Percentiles rank a stretch among this genome's conserved stretches.
Evolutionary conservation across 108 stramenopile genomes (phyloP).

Genomic region (Parietichytrium sp.): DNA sequence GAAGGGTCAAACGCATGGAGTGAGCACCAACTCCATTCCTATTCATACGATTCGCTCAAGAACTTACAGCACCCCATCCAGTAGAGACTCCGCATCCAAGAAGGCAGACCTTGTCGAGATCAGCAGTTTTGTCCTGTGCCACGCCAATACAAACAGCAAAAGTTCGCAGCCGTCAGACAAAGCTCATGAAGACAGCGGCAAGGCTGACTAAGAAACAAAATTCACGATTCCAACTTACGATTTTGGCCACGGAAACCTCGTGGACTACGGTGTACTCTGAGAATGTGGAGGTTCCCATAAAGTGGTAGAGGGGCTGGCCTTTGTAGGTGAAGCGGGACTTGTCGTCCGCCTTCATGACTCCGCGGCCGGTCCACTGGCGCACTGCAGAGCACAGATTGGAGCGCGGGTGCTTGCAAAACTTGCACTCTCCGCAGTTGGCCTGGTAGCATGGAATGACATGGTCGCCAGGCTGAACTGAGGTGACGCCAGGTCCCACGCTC

Average conservation of each 20-base stretch:
- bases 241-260: constrained; percentile 81
- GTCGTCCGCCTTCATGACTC: constrained; percentile 73
- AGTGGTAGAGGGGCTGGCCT: constrained; percentile 71
- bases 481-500: constrained; percentile 76
- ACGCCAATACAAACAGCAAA: no score
- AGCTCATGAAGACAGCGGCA: no score
- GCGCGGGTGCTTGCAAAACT: constrained; percentile 79
- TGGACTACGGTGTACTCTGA: constrained; percentile 79
- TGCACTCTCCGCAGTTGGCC: constrained; percentile 75
- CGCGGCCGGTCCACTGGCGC: constrained; percentile 73
- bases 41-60: no score
- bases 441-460: constrained; percentile 83
- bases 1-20: no score
- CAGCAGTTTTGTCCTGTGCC: constrained; percentile 59
- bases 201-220: no score
- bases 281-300: constrained; percentile 83
- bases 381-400: constrained; percentile 87
- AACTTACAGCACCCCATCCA: constrained; percentile 77
- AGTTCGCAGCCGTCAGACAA: no score
- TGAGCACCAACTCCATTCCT: no score
- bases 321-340: constrained; percentile 49
- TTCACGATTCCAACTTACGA: no score
- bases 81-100: constrained; percentile 84
- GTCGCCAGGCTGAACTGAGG: constrained; percentile 75
- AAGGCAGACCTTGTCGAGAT: constrained; percentile 76